A percentile compares a stretch with the other conserved stretches of the same genome.
Evolutionary conservation across 352 stramenopile species (phyloP).

Genomic region (Globisporangium barbulae): DNA sequence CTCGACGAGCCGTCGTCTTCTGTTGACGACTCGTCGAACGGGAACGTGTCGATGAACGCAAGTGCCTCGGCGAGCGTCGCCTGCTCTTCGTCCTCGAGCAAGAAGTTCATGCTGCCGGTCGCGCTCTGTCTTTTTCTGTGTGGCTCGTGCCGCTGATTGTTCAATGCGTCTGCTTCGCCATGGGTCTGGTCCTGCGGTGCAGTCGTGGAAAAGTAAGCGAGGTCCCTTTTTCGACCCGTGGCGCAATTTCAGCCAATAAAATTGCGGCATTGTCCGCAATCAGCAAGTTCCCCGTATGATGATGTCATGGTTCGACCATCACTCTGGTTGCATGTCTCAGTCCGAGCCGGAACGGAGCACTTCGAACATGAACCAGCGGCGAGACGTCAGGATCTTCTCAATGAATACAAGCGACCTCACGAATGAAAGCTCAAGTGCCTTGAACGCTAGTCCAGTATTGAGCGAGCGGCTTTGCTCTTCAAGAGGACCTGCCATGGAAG

Average conservation of each 20-base stretch:
- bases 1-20: neutral
- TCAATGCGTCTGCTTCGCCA: too few relatives aligned
- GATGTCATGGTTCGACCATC: neutral
- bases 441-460: too few relatives aligned
- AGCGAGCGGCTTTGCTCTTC: too few relatives aligned
- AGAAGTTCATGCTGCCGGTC: conserved; percentile 19
- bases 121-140: neutral
- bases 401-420: too few relatives aligned
- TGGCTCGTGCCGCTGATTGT: neutral
- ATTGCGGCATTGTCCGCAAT: neutral
- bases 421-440: too few relatives aligned
- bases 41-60: conserved; percentile 15
- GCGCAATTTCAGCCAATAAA: neutral
- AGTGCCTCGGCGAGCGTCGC: conserved; percentile 9
- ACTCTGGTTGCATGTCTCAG: neutral
- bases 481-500: too few relatives aligned
- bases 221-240: neutral
- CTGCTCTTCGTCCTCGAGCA: conserved; percentile 9
- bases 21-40: conserved; percentile 5
- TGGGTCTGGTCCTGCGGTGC: too few relatives aligned
- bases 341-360: too few relatives aligned
- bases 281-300: neutral
- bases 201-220: neutral
- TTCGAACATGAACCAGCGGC: too few relatives aligned
- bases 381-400: too few relatives aligned